phyloP scores from a whole-genome alignment of 768 basidiomycete species.

The Mrakia gelida region DNA sequence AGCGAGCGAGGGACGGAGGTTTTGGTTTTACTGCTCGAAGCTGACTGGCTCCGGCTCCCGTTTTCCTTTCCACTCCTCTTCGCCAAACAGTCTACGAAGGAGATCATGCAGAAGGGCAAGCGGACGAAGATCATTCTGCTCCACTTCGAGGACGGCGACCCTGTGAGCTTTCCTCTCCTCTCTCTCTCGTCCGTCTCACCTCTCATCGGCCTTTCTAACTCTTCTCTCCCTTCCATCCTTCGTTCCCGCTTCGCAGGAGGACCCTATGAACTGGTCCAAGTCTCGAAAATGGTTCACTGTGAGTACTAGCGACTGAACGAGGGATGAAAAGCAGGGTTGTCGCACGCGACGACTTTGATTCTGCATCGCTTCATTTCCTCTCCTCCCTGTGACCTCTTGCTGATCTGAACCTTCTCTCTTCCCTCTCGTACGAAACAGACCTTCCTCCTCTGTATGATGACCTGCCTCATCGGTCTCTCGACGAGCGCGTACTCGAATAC shows the following conservation, averaged over 20 bases:
- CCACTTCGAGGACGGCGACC: constrained; percentile 37
- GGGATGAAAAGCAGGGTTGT: too few relatives aligned
- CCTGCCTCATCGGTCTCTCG: constrained; percentile 34
- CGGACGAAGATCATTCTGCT: constrained; percentile 34
- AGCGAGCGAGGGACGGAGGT: too few relatives aligned
- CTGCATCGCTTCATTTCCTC: too few relatives aligned
- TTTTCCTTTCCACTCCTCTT: too few relatives aligned
- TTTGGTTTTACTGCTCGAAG: not conserved
- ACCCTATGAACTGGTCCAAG: constrained; percentile 27
- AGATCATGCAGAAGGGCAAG: not conserved
- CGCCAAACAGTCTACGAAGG: not conserved
- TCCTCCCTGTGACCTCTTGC: not conserved
- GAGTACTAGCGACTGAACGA: not conserved
- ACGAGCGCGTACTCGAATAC: constrained; percentile 35
- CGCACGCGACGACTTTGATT: too few relatives aligned
- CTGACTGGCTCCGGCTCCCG: too few relatives aligned
- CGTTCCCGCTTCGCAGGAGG: not conserved
- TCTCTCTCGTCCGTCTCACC: not conserved
- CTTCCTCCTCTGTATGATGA: constrained; percentile 32
- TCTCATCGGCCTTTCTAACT: not conserved
- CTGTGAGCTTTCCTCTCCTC: constrained; percentile 20
- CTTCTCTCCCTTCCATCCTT: not conserved
- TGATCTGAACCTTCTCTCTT: not conserved
- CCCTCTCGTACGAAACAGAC: not conserved
- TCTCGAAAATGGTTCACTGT: constrained; percentile 24